Percentiles rank a stretch among this genome's conserved stretches.
These are phyloP conservation scores for Collybia nuda DNA, from an alignment of 768 basidiomycete species.

Conservation along the genomic window DNA sequence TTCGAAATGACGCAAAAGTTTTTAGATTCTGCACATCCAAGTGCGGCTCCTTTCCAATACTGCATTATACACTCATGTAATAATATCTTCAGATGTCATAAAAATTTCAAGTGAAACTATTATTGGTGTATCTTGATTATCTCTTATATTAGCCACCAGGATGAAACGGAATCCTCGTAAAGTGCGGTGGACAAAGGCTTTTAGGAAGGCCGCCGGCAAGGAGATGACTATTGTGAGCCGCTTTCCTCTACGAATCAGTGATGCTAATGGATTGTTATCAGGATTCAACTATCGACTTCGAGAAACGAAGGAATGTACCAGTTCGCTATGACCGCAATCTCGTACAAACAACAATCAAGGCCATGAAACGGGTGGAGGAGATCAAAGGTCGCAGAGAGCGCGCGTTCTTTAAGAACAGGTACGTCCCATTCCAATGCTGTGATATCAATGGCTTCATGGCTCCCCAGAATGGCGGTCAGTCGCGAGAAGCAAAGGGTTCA, in stretches of 20 bases:
- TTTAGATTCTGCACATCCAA: conserved; percentile 98
- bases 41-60: conserved; percentile 42
- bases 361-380: conserved; percentile 93
- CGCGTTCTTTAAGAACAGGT: conserved; percentile 96
- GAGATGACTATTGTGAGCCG: conserved; percentile 96
- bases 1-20: conserved; percentile 96
- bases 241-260: neutral
- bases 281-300: conserved; percentile 99
- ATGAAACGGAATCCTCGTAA: conserved; percentile 99
- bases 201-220: conserved; percentile 97
- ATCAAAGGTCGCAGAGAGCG: conserved; percentile 89
- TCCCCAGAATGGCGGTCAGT: conserved; percentile 76
- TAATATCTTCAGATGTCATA: conserved; percentile 73
- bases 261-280: conserved; percentile 25
- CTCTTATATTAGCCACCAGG: conserved; percentile 36
- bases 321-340: conserved; percentile 96
- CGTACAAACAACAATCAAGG: conserved; percentile 89
- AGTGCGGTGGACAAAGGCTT: conserved; percentile 99
- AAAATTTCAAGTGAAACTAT: conserved; percentile 91
- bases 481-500: conserved; percentile 76
- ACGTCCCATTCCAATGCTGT: conserved; percentile 13
- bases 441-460: conserved; percentile 1
- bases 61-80: neutral
- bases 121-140: neutral
- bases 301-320: conserved; percentile 97